Conservation (phyloP, 768 basidiomycete species). For the Lactarius akahatsu region DNA sequence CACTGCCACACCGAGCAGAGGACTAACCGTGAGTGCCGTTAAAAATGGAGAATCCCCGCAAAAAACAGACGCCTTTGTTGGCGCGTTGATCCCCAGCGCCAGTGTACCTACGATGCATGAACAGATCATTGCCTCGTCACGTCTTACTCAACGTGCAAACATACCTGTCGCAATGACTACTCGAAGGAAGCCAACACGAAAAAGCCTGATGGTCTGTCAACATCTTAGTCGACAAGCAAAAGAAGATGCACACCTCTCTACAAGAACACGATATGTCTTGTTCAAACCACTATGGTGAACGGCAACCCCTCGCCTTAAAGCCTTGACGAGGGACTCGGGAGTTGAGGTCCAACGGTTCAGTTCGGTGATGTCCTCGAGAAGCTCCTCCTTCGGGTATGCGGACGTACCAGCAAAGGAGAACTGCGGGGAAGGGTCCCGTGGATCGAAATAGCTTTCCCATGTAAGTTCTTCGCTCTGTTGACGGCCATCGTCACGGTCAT, state of each 20-base stretch:
- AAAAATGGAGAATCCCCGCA: constrained; percentile 60
- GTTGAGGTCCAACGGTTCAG: constrained; percentile 38
- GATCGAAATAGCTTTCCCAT: constrained; percentile 60
- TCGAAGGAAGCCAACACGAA: constrained; percentile 59
- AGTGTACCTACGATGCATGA: constrained; percentile 48
- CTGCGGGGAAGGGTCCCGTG: constrained; percentile 52
- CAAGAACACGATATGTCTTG: constrained; percentile 53
- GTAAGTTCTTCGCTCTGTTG: constrained; percentile 31
- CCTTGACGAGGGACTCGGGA: constrained; percentile 46
- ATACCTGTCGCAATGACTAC: constrained; percentile 66
- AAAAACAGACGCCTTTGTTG: constrained; percentile 64
- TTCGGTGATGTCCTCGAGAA: constrained; percentile 47
- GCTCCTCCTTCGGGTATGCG: constrained; percentile 46
- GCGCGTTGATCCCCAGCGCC: constrained; percentile 75
- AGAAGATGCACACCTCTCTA: constrained; percentile 48
- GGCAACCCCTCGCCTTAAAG: constrained; percentile 59
- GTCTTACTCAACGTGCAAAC: not conserved
- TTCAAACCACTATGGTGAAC: constrained; percentile 74
- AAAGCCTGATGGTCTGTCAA: constrained; percentile 43
- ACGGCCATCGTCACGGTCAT: constrained; percentile 29
- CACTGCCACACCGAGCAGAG: not conserved
- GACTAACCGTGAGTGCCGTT: constrained; percentile 58
- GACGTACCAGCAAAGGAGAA: constrained; percentile 58
- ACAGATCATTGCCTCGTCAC: not conserved
- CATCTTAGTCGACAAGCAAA: not conserved